These are phyloP conservation scores for Fraxinus paxiana DNA, from an alignment of 305 asterid genomes.

Conservation along the genomic window DNA sequence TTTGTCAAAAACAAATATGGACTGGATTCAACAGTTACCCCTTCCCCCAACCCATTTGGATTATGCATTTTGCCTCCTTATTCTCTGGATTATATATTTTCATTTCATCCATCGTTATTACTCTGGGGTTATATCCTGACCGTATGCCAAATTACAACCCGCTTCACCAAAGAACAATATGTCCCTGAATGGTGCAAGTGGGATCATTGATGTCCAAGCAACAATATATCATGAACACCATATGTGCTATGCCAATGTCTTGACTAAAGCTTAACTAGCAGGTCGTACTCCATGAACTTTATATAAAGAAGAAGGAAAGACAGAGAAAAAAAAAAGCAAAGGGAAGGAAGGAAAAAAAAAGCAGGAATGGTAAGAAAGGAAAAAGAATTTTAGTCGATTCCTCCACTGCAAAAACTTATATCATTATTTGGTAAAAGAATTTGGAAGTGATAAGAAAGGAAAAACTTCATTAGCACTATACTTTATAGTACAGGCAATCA, in stretches of 20 bases:
- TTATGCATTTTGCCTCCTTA: not conserved
- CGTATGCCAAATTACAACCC: not conserved
- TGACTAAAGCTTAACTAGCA: not conserved
- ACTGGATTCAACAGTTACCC: not conserved
- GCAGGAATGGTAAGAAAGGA: not conserved
- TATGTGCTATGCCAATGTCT: not conserved
- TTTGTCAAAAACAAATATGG: slow-evolving; percentile 18
- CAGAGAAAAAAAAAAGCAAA: not conserved
- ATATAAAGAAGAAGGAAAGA: not conserved
- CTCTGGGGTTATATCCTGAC: not conserved
- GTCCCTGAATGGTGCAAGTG: not conserved
- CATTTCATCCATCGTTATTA: not conserved
- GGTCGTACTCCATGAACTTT: not conserved
- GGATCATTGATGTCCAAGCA: not conserved
- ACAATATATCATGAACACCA: not conserved
- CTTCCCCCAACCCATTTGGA: not conserved
- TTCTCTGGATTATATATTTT: not conserved
- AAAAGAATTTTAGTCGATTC: not conserved
- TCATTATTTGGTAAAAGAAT: not conserved
- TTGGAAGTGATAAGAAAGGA: not conserved
- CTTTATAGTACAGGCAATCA: not conserved
- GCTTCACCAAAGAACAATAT: not conserved
- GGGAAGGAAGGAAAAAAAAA: not conserved
- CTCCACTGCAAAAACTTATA: not conserved
- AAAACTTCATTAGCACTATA: not conserved